Base-by-base conservation (phyloP, 1,284 basidiomycete genomes). In the Boletus coffeatus region DNA sequence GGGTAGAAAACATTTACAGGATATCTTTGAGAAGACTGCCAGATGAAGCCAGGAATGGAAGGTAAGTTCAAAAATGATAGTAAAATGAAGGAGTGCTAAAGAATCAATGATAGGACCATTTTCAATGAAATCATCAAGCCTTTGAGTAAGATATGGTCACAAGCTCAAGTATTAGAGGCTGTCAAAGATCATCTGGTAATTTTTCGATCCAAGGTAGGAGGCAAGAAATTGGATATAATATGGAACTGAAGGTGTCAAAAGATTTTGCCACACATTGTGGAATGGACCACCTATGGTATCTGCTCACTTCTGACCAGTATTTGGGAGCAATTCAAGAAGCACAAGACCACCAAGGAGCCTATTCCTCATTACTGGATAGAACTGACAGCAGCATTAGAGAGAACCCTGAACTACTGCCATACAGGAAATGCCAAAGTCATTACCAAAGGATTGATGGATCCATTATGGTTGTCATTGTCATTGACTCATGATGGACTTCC, bases 351-450 rank as follows among this genome's bases (percentile, higher is more conserved):
- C 25, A 14, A 52, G 7, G 21, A 37, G 2, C 32, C 4, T 1
- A 16, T 64, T 11, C 14, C 52, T 6, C 57, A 55, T 7, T 64
- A 64, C 34, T 64, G 39, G 32, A 32, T 64, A 13, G 57, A 64
- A 7, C 4, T 61, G 1, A 61, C 43, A 16, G 37, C 53, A 13
- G 37, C 57, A 2, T 16, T 65, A 7, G 63, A 65, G 21, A n/a
- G 63, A 2, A 8, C 52, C 7, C 43, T 65, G 0, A 64, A 65
- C 50, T 65, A 56, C 25, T 32, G 8, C 2, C 62, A 61, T 36
- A 65, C 50, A 1, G 64, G 64, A 1, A 65, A 59, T 25, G 18
- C 60, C 1, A 60, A 58, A 8, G 65, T 65, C 1, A 14, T 65
- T 4, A 56, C 53, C 2, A 50, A 43, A 25, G 57, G 59, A 1